These are phyloP conservation scores for Austroboletus novae-zelandiae DNA, from an alignment of 1,284 basidiomycete genomes.

Conservation along the genomic window DNA sequence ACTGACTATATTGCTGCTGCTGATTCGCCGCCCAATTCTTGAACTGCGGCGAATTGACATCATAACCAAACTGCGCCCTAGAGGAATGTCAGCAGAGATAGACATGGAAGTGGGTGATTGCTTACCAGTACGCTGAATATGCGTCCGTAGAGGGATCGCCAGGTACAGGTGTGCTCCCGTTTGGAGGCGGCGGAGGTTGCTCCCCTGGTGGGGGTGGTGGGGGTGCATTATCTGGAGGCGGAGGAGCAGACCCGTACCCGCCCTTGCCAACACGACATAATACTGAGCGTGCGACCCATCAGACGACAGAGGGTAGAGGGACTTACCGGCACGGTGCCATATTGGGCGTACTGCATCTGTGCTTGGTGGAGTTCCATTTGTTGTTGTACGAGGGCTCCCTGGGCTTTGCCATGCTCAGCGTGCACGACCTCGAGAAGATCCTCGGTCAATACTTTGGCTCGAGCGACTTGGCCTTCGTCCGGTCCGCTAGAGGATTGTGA, in stretches of 20 bases:
- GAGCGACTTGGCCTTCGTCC: conserved; percentile 82
- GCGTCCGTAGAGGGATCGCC: conserved; percentile 55
- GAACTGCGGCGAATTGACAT: conserved; percentile 79
- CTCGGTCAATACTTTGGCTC: conserved; percentile 86
- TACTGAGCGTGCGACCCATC: neutral
- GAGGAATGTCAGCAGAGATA: neutral
- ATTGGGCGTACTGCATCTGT: conserved; percentile 75
- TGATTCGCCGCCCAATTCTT: conserved; percentile 75
- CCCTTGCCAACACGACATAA: conserved; percentile 3
- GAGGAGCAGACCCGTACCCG: conserved; percentile 58
- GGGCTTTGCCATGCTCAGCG: conserved; percentile 83
- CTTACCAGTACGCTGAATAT: conserved; percentile 70
- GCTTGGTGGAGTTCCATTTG: conserved; percentile 82
- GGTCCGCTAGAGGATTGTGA: conserved; percentile 61
- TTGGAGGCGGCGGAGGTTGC: conserved; percentile 57
- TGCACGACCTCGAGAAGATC: conserved; percentile 87
- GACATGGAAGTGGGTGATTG: neutral
- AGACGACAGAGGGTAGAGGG: conserved; percentile 7
- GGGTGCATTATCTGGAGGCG: conserved; percentile 53
- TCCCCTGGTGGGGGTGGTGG: conserved; percentile 64
- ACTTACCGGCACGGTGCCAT: conserved; percentile 61
- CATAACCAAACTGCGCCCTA: conserved; percentile 88
- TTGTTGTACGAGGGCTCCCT: conserved; percentile 57
- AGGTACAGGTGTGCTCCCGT: conserved; percentile 39
- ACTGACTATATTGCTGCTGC: conserved; percentile 69